Evolutionary conservation across 2,329 filamentous ascomycete species (phyloP), one percentile per base, ranked within the genome.

Genomic region (Pestalotiopsis sp.): DNA sequence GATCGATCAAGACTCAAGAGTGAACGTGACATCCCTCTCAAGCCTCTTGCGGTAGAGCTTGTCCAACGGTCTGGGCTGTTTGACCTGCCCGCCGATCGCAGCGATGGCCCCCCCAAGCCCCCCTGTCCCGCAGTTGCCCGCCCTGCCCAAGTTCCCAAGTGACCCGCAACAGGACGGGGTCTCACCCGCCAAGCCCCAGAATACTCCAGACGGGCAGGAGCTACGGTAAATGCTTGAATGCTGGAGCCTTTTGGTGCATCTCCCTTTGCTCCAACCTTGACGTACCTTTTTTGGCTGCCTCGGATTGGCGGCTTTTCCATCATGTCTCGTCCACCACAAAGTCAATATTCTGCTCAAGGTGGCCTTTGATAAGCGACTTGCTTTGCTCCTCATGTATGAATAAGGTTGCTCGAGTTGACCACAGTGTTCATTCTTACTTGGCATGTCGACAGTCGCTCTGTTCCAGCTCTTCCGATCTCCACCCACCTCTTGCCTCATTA

Each of bases 1-100:
- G 14, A 20, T 52, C 45, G 45, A 52, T 52, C 45, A 7, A 52
- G 20, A 52, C 23, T 52, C 45, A 7, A 52, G 20, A 52, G 45
- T 20, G 45, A 52, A 52, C 45, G 45, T 52, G 45, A 52, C 45
- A 52, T 52, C 17, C 45, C 20, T 20, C 17, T 17, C 20, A 59
- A 23, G 20, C 20, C 14, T 13, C 25, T 62, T 13, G 20, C 60
- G 57, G 11, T 65, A 25, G 39, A 27, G 20, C 38, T 45, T 65
- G 62, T 25, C 23, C 39, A 52, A 65, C n/a, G 41, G n/a, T 45
- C 62, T 65, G 39, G 62, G 20, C 62, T 23, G 62, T 65, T 65
- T 65, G 62, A 65, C 62, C 62, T 65, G 23, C 39, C 38, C 36
- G 62, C 62, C 62, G 62, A 65, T 65, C 62, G 39, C 41, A 41